Evolutionary conservation across 805 yeast genomes (phyloP), one percentile per base, ranked within the genome.

Genomic region (Wickerhamiella azymoides): DNA sequence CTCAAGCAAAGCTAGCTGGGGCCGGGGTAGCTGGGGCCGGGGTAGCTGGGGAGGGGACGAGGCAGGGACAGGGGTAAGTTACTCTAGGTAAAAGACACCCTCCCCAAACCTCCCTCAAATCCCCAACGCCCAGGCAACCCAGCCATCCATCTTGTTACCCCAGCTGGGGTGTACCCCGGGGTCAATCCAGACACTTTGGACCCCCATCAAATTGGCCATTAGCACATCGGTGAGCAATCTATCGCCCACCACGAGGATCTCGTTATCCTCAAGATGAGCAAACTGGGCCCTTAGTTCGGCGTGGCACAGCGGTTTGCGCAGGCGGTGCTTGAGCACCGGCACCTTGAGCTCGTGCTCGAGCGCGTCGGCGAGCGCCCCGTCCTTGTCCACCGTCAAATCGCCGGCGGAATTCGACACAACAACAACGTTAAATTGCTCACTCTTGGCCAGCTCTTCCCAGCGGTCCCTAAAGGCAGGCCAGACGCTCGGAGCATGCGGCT

Each of bases 331-430:
- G 26, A 63, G 47, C 6, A 65, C 68, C 36, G 52, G 52, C 14
- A 62, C 56, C 10, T 63, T 62, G 0, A 84, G 77, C 21, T 70
- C 67, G 9, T 61, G 44, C 57, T 86, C 93, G 10, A 88, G 61
- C 6, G 65, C 54, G 17, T 57, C 51, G 0, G 96, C 96, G 54
- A 83, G 81, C 14, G 50, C 49, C 47, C 75, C 71, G 28, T 66
- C 69, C 0, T 53, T 56, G 56, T 88, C 96, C 54, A 80, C 94
- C 48, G 73, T 68, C 0, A 94, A 82, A 38, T 54, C 52, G 0
- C 98, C 98, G 0, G 97, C 96, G 0, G 94, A 83, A 57, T 89
- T 89, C 55, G 94, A 81, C 3, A 89, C 95, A 9, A 89, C 80
- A 32, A 85, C 65, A 17, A 88, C 60, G 10, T 68, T 67, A 55